Base-by-base conservation (phyloP, 768 basidiomycete species). In the Mycena crocata region DNA sequence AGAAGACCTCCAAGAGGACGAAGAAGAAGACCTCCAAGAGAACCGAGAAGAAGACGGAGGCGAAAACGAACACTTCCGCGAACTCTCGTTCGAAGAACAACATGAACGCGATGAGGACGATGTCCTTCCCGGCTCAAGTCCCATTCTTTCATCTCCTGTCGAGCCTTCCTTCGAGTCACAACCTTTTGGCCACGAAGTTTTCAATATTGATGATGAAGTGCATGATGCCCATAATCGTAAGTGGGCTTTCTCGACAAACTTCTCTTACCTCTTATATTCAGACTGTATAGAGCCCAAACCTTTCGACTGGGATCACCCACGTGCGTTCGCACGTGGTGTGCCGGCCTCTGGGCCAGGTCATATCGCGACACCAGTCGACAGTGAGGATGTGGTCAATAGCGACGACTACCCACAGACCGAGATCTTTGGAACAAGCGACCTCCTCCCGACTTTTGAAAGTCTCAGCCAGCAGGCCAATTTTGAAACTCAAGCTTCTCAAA, bases 21-120 rank as follows among this genome's bases (percentile, higher is more conserved):
- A 40, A 10, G 73, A 75, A 46, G 69, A 71, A 23, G 71, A 71
- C 17, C 56, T 64, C 24, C 69, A 71, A n/a, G 73, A 72, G 24
- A 67, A 48, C 10, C 66, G 68, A 10, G 37, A 57, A 42, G 54
- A 66, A 34, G 72, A 70, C 28, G 54, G 64, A 21, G 68, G 71
- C 67, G 64, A n/a, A n/a, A n/a, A n/a, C n/a, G n/a, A n/a, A n/a
- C n/a, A n/a, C n/a, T n/a, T n/a, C n/a, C n/a, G n/a, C n/a, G n/a
- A n/a, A n/a, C n/a, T n/a, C n/a, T n/a, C n/a, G n/a, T n/a, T n/a
- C n/a, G n/a, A n/a, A n/a, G n/a, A 40, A 44, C 50, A 68, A 31
- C 72, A 73, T 45, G 71, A 75, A 42, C 46, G 57, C 13, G 61
- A 37, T 32, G 57, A 62, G n/a, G 62, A 67, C 40, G 66, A 64